These are phyloP conservation scores for Lactifluus subvellereus DNA, from an alignment of 768 basidiomycete genomes.

Conservation along the genomic window DNA sequence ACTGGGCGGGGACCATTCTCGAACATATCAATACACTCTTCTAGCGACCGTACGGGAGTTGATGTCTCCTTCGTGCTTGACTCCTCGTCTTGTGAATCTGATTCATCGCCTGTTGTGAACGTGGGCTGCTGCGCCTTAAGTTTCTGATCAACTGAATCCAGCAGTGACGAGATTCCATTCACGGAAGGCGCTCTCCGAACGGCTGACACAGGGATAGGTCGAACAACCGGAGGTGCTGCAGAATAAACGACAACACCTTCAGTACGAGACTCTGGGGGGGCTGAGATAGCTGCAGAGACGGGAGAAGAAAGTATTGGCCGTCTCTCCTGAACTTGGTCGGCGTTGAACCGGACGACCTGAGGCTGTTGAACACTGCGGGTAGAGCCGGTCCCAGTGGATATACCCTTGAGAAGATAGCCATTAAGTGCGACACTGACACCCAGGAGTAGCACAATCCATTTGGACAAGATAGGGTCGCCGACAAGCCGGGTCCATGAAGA, in stretches of 20 bases:
- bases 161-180: conserved; percentile 39
- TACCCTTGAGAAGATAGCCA: conserved; percentile 86
- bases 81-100: conserved; percentile 26
- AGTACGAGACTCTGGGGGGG: background rate
- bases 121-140: conserved; percentile 36
- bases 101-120: conserved; percentile 23
- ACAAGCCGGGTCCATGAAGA: conserved; percentile 84
- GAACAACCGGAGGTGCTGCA: conserved; percentile 21
- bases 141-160: conserved; percentile 52
- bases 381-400: conserved; percentile 47
- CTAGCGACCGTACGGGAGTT: conserved; percentile 45
- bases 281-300: conserved; percentile 9
- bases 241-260: conserved; percentile 4
- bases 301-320: background rate
- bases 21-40: conserved; percentile 76
- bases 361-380: conserved; percentile 26
- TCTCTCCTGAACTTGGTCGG: conserved; percentile 19
- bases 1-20: conserved; percentile 65
- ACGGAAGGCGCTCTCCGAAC: conserved; percentile 19
- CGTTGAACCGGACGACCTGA: conserved; percentile 24
- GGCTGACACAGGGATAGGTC: conserved; percentile 26
- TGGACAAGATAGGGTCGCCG: conserved; percentile 88
- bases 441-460: conserved; percentile 90
- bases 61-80: conserved; percentile 15
- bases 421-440: conserved; percentile 85